phyloP scores from a whole-genome alignment of 148 eudicot genomes.

The Rhododendron griersonianum region DNA sequence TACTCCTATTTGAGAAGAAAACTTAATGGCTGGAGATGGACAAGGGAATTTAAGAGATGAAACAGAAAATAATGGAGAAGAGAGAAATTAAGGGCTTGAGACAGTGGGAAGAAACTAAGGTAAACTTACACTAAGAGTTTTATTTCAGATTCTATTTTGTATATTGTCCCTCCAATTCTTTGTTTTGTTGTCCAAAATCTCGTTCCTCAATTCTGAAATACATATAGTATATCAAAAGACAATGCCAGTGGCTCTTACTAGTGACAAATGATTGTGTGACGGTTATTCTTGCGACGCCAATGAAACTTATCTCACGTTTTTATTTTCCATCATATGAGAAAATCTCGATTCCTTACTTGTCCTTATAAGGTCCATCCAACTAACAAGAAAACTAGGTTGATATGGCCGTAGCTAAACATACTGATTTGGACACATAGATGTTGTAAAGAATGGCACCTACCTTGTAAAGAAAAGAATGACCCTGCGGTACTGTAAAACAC shows the following conservation, averaged over 20 bases:
- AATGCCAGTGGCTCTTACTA: too few species aligned
- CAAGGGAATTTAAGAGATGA: neutral
- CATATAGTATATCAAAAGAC: too few species aligned
- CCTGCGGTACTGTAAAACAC: neutral
- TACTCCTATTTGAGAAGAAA: neutral
- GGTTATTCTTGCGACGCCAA: neutral
- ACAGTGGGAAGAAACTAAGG: neutral
- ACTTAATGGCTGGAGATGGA: neutral
- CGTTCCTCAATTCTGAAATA: neutral
- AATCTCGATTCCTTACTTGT: too few species aligned
- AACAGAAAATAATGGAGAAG: neutral
- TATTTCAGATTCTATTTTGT: neutral
- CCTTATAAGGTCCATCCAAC: too few species aligned
- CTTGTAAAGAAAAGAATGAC: neutral
- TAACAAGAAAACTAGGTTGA: too few species aligned
- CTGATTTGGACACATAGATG: neutral
- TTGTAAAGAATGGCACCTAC: too few species aligned
- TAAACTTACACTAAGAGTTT: neutral
- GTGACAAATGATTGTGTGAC: too few species aligned
- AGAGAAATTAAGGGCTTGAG: neutral
- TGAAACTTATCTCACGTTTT: too few species aligned
- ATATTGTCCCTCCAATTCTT: neutral
- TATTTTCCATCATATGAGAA: too few species aligned
- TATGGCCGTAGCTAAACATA: neutral
- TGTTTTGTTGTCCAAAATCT: neutral